These are phyloP conservation scores for Triticum urartu DNA, from an alignment of 176 grass and related monocot genomes.

Conservation along the genomic window DNA sequence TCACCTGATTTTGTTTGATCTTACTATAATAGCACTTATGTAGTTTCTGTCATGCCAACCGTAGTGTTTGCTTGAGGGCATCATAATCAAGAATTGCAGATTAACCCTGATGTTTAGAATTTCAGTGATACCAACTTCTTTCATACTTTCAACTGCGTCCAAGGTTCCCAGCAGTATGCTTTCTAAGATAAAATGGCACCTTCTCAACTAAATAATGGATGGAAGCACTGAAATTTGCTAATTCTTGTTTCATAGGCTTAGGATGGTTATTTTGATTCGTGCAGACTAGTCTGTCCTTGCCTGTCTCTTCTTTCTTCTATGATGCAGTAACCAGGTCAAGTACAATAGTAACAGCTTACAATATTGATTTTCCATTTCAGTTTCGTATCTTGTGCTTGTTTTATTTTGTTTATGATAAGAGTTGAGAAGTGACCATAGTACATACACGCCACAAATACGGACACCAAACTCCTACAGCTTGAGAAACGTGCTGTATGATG, in stretches of 20 bases:
- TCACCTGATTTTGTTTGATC: neutral
- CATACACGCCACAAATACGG: neutral
- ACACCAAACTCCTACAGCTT: conserved; percentile 30
- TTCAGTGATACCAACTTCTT: neutral
- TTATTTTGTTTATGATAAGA: conserved; percentile 9
- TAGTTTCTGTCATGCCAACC: neutral
- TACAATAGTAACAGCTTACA: neutral
- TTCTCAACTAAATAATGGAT: neutral
- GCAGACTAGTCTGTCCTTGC: neutral
- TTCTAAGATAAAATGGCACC: conserved; percentile 22
- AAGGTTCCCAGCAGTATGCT: neutral
- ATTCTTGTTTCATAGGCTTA: neutral
- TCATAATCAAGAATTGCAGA: neutral
- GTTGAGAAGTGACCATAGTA: neutral
- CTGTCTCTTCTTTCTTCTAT: neutral
- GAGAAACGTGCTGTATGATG: conserved; percentile 15
- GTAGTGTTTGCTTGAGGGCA: neutral
- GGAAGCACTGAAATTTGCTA: neutral
- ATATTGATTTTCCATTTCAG: neutral
- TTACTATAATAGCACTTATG: neutral
- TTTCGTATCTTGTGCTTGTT: neutral
- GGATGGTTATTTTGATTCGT: neutral
- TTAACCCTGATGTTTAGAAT: neutral
- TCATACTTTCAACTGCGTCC: neutral
- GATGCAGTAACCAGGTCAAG: neutral